phyloP scores from a whole-genome alignment of 192 early-diverging fungal species.

The Haplosporangium gracile region DNA sequence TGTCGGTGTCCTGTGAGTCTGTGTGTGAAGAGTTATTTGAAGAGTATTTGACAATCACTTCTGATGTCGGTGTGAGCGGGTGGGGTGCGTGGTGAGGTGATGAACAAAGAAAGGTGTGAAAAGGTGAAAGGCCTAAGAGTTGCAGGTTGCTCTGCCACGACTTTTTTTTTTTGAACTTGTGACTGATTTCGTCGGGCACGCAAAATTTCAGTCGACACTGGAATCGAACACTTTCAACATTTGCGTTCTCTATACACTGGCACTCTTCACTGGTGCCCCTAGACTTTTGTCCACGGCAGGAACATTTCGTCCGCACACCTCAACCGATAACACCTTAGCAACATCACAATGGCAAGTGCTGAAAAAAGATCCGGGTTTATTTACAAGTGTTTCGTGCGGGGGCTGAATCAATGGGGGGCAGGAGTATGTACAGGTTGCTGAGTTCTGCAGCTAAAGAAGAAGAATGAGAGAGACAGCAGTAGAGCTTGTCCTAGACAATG shows the following conservation, averaged over 20 bases:
- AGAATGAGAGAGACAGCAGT: neutral
- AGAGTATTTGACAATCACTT: neutral
- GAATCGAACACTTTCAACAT: no score
- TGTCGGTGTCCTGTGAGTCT: neutral
- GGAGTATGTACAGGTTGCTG: neutral
- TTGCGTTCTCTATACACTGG: no score
- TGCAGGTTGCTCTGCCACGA: no score
- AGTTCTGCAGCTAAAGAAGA: neutral
- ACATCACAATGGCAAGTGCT: neutral
- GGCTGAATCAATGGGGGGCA: neutral
- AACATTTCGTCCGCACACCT: neutral
- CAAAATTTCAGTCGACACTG: no score
- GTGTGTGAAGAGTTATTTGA: neutral
- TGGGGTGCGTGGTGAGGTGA: neutral
- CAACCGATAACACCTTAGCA: neutral
- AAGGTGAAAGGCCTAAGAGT: neutral
- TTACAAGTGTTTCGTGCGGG: neutral
- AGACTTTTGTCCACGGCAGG: no score
- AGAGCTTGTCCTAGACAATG: slow-evolving; percentile 19
- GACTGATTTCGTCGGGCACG: no score
- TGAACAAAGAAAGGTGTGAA: neutral
- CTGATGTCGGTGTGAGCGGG: neutral
- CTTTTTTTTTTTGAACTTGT: no score
- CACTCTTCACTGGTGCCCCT: no score
- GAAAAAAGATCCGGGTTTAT: neutral